A percentile compares a stretch with the other conserved stretches of the same genome.
phyloP scores from a whole-genome alignment of 306 rosid species.

The Castanea sativa region DNA sequence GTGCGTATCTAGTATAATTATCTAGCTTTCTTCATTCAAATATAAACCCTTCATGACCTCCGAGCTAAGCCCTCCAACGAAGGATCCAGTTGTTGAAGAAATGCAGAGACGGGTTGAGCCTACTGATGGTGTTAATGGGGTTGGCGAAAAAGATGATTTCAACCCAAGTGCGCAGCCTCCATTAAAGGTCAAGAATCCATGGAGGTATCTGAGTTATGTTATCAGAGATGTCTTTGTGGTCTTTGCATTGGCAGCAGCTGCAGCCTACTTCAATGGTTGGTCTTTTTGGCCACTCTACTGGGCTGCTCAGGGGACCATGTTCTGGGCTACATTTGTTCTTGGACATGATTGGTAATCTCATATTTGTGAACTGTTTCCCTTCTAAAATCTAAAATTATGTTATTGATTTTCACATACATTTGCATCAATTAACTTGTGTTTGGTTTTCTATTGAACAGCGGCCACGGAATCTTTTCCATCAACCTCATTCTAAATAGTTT shows the following conservation, averaged over 20 bases:
- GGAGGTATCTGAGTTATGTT: constrained; percentile 66
- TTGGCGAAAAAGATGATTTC: constrained; percentile 28
- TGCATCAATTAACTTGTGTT: neutral
- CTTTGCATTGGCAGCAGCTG: constrained; percentile 40
- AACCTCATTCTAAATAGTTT: constrained; percentile 43
- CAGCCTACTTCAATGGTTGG: constrained; percentile 44
- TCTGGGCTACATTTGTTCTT: constrained; percentile 94
- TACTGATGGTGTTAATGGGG: neutral
- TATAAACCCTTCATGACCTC: no score
- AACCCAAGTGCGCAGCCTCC: constrained; percentile 90
- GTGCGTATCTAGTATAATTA: neutral
- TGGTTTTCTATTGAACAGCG: constrained; percentile 44
- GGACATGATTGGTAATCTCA: constrained; percentile 81
- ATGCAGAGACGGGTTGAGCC: constrained; percentile 14
- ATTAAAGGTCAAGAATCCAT: constrained; percentile 72
- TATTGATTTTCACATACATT: neutral
- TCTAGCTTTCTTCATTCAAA: no score
- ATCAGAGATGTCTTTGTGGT: constrained; percentile 53
- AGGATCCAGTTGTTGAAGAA: neutral
- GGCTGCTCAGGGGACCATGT: constrained; percentile 88
- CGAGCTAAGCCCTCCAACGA: neutral
- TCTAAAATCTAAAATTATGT: neutral
- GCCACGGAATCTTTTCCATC: constrained; percentile 95
- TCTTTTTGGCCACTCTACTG: constrained; percentile 71
- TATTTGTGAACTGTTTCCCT: neutral